Conservation (phyloP, 2,329 filamentous ascomycete species). For the Diaporthe destruens region DNA sequence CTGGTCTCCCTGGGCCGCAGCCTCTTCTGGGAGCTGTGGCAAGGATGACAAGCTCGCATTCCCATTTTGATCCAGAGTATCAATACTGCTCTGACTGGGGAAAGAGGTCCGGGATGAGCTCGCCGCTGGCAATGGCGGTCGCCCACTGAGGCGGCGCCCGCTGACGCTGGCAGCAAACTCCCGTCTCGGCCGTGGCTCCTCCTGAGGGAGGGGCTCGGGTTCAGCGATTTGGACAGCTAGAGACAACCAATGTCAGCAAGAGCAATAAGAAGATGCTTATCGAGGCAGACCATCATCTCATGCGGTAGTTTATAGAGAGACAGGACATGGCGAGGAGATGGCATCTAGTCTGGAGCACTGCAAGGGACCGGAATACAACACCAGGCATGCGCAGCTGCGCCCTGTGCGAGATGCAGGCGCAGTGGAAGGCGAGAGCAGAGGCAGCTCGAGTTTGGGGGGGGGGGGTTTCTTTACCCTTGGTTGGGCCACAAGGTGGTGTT, state of each 20-base stretch:
- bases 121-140: conserved; percentile 51
- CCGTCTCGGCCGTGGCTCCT: conserved; percentile 56
- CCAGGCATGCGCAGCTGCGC: conserved; percentile 9
- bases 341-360: conserved; percentile 24
- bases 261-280: background rate
- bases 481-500: conserved; percentile 26
- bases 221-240: conserved; percentile 71
- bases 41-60: conserved; percentile 46
- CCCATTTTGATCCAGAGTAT: conserved; percentile 46
- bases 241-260: conserved; percentile 43
- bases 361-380: conserved; percentile 5
- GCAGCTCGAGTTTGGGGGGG: background rate
- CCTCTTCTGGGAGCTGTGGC: conserved; percentile 48
- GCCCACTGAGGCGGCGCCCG: conserved; percentile 60
- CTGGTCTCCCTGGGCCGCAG: conserved; percentile 31
- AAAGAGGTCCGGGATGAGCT: conserved; percentile 61
- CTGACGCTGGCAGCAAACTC: conserved; percentile 58
- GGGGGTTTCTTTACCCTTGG: conserved; percentile 36
- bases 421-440: conserved; percentile 2
- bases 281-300: background rate
- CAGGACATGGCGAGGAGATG: background rate
- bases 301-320: background rate
- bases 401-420: conserved; percentile 10
- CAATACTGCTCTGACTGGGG: conserved; percentile 53
- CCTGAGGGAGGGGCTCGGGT: conserved; percentile 55